phyloP scores from a whole-genome alignment of 192 early-diverging fungal species.

The Chytriomyces sp. region DNA sequence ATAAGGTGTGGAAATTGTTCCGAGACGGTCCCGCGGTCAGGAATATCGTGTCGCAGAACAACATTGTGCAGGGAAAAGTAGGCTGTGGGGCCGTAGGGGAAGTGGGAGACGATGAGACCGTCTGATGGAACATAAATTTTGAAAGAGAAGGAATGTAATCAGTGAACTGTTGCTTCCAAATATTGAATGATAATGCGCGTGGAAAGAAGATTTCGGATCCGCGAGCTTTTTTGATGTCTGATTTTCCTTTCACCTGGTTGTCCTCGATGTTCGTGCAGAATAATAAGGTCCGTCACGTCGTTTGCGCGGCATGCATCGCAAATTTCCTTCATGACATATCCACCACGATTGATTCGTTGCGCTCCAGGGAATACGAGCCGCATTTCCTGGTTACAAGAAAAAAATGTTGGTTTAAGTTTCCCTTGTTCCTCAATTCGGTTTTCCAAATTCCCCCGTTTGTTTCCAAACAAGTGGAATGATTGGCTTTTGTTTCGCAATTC shows the following conservation, averaged over 20 bases:
- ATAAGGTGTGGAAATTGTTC: conserved; percentile 97
- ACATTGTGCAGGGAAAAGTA: conserved; percentile 98
- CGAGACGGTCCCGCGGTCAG: conserved; percentile 93
- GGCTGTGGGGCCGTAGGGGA: conserved; percentile 97
- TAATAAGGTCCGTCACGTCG: conserved; percentile 94
- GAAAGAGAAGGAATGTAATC: background rate
- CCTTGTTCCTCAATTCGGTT: no score
- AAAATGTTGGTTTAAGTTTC: background rate
- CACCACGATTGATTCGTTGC: conserved; percentile 96
- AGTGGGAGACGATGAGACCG: conserved; percentile 91
- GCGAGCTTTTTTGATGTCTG: no score
- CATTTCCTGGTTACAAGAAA: conserved; percentile 73
- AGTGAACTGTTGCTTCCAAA: no score
- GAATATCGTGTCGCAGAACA: conserved; percentile 95
- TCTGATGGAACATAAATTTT: conserved; percentile 45
- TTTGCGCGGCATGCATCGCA: conserved; percentile 93
- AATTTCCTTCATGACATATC: conserved; percentile 93
- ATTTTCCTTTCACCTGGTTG: conserved; percentile 70
- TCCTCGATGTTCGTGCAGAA: conserved; percentile 93
- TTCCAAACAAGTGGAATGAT: no score
- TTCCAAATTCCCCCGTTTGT: no score
- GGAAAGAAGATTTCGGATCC: no score
- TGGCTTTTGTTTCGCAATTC: no score
- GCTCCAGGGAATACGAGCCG: conserved; percentile 93
- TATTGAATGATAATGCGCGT: no score